Percentiles rank a stretch among this genome's conserved stretches.
These are phyloP conservation scores for Phytopythium oedochilum DNA, from an alignment of 352 stramenopile genomes.

Conservation along the genomic window DNA sequence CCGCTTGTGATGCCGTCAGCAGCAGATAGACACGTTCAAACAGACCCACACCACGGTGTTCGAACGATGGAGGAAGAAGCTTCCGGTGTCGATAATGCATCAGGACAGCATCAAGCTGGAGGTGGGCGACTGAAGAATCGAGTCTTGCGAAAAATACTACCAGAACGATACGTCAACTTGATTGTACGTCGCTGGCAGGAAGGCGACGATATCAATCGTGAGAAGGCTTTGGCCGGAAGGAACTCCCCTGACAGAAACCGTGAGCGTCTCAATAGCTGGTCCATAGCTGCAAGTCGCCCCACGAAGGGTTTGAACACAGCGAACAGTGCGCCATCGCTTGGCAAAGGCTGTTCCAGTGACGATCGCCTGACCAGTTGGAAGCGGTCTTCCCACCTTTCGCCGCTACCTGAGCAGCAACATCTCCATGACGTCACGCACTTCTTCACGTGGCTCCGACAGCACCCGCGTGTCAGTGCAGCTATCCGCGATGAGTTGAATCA, in stretches of 20 bases:
- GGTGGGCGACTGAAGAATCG: not conserved
- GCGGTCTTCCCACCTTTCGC: not conserved
- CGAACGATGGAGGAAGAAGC: not conserved
- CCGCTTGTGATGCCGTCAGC: not conserved
- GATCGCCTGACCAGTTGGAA: constrained; percentile 3
- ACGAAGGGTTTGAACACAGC: not conserved
- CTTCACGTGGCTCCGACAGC: constrained; percentile 27
- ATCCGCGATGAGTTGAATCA: constrained; percentile 68
- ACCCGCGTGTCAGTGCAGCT: constrained; percentile 32
- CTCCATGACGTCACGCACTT: constrained; percentile 49
- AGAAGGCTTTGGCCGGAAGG: not conserved
- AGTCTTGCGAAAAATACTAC: constrained; percentile 3
- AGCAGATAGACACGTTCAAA: not conserved
- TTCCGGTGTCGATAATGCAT: not conserved
- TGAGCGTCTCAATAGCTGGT: not conserved
- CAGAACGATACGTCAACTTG: not conserved
- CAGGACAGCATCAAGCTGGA: not conserved
- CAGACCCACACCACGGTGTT: not conserved
- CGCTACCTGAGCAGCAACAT: constrained; percentile 14
- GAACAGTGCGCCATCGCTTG: not conserved
- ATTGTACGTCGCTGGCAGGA: constrained; percentile 1
- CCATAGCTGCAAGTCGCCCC: not conserved
- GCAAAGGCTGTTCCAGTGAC: not conserved
- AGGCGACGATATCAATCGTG: not conserved
- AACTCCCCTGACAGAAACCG: not conserved